A percentile compares a stretch with the other conserved stretches of the same genome.
Conservation (phyloP, 2,329 filamentous ascomycete genomes). For the Canariomyces notabilis region DNA sequence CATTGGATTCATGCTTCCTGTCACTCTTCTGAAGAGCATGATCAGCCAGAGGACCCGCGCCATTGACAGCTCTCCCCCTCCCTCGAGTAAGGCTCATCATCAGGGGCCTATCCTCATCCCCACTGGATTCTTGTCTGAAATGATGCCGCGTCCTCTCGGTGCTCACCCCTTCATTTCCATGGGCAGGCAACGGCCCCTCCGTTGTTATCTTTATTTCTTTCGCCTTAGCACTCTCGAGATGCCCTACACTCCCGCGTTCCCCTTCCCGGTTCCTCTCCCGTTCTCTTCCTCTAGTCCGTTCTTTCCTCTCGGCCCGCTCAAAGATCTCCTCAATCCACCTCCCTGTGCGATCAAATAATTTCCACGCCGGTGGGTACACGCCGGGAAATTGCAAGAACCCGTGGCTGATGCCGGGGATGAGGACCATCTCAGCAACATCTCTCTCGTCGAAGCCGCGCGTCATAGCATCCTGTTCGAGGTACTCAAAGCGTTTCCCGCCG, state of each 20-base stretch:
- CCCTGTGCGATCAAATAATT: slow-evolving; percentile 72
- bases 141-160: slow-evolving; percentile 41
- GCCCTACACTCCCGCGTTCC: slow-evolving; percentile 24
- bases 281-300: too few relatives aligned
- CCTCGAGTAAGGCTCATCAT: slow-evolving; percentile 61
- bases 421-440: slow-evolving; percentile 72
- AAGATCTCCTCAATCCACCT: slow-evolving; percentile 81
- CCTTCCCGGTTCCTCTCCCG: slow-evolving; percentile 28
- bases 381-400: slow-evolving; percentile 90
- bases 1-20: too few relatives aligned
- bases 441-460: slow-evolving; percentile 62
- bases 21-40: too few relatives aligned
- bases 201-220: not conserved
- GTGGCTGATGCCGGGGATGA: slow-evolving; percentile 86
- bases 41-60: too few relatives aligned
- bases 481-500: slow-evolving; percentile 50
- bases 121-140: slow-evolving; percentile 57
- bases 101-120: slow-evolving; percentile 73
- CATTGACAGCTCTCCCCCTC: too few relatives aligned
- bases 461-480: slow-evolving; percentile 38
- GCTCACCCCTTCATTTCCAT: not conserved
- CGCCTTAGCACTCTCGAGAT: not conserved
- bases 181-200: slow-evolving; percentile 12
- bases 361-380: slow-evolving; percentile 86
- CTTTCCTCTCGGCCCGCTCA: slow-evolving; percentile 43